Evolutionary conservation across 176 grass and related monocot genomes (phyloP).

Genomic region (Zoysia japonica): DNA sequence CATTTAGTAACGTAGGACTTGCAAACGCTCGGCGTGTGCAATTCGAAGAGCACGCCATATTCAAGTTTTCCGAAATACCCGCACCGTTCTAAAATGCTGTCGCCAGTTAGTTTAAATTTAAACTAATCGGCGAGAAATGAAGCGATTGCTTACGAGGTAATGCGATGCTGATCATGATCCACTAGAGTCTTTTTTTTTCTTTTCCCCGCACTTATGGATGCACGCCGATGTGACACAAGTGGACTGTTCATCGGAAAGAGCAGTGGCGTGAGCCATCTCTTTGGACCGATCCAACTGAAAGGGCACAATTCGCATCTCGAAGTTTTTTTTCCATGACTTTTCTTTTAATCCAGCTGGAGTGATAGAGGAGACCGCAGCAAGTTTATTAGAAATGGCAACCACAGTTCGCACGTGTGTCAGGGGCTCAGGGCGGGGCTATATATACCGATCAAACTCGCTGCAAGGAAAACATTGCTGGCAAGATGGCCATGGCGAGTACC

Average conservation of each 20-base stretch:
- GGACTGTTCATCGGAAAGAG: background rate
- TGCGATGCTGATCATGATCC: background rate
- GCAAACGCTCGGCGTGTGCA: background rate
- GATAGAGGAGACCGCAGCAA: background rate
- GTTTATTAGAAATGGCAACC: background rate
- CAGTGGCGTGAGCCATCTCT: background rate
- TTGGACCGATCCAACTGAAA: conserved; percentile 1
- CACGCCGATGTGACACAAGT: background rate
- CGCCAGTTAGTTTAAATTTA: too few species aligned
- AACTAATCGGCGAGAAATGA: too few species aligned
- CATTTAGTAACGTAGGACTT: background rate
- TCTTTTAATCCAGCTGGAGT: conserved; percentile 13
- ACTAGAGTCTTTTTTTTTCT: background rate
- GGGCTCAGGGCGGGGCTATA: background rate
- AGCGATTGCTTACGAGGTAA: background rate
- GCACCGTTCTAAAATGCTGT: too few species aligned
- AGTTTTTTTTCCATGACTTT: conserved; percentile 7
- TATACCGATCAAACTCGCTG: background rate
- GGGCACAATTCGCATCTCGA: background rate
- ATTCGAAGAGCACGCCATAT: background rate
- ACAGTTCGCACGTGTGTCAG: background rate
- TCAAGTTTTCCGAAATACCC: background rate
- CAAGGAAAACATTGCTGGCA: background rate
- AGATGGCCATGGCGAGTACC: conserved; percentile 13
- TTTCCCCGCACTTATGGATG: background rate